Evolutionary conservation across 768 basidiomycete genomes (phyloP).

Genomic region (Termitomyces sp.): DNA sequence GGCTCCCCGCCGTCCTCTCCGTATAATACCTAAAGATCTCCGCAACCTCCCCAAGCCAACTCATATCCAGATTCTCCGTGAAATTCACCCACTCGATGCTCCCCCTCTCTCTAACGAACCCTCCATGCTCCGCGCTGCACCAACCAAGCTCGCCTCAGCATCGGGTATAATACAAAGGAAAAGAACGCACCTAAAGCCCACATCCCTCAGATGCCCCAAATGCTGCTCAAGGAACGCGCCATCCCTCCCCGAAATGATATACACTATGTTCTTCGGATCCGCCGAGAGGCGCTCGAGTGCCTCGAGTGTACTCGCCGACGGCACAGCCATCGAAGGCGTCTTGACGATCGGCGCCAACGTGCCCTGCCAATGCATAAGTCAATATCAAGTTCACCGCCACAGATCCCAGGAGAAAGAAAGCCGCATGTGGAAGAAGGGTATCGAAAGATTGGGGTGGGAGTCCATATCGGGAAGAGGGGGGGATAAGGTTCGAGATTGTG

Average conservation of each 20-base stretch:
- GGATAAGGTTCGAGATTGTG: neutral
- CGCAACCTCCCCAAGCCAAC: slow-evolving; percentile 93
- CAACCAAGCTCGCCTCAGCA: neutral
- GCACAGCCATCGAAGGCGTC: slow-evolving; percentile 82
- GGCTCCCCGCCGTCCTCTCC: slow-evolving; percentile 94
- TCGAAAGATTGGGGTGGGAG: neutral
- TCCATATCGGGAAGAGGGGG: neutral
- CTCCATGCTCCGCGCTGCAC: slow-evolving; percentile 84
- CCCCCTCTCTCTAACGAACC: slow-evolving; percentile 80
- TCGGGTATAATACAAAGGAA: neutral
- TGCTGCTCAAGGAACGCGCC: slow-evolving; percentile 89
- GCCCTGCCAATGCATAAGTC: slow-evolving; percentile 47
- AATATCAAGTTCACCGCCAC: neutral
- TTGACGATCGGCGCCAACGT: slow-evolving; percentile 98
- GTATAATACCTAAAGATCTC: slow-evolving; percentile 97
- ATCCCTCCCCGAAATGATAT: slow-evolving; percentile 97
- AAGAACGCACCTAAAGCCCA: slow-evolving; percentile 62
- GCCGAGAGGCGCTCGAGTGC: slow-evolving; percentile 68
- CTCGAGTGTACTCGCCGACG: slow-evolving; percentile 67
- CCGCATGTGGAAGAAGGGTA: neutral
- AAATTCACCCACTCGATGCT: slow-evolving; percentile 75
- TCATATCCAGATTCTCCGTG: slow-evolving; percentile 92
- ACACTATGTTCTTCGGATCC: slow-evolving; percentile 90
- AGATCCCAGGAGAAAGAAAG: neutral
- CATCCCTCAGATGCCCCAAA: slow-evolving; percentile 73